Evolutionary conservation across 176 grass and related monocot genomes (phyloP).

Genomic region (Tillandsia leiboldiana): DNA sequence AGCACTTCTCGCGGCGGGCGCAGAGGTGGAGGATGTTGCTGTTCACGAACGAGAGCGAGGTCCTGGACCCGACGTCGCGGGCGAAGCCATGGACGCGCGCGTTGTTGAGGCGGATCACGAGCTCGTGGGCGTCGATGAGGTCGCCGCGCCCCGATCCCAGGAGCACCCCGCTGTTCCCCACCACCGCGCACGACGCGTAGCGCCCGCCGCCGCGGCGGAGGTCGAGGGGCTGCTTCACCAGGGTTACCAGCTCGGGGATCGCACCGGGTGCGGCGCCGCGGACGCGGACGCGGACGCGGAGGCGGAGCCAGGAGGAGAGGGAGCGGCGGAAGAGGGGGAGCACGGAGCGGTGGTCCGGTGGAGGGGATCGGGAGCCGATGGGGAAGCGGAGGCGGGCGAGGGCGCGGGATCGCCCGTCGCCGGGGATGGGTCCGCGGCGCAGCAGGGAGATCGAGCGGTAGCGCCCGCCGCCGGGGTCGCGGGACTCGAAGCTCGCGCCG

Average conservation of each 20-base stretch:
- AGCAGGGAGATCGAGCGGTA: constrained; percentile 18
- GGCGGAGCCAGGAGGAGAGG: constrained; percentile 14
- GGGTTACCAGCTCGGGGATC: constrained; percentile 12
- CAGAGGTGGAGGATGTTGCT: constrained; percentile 67
- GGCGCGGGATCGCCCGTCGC: neutral
- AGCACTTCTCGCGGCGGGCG: constrained; percentile 20
- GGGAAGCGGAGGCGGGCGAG: constrained; percentile 21
- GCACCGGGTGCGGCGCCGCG: neutral
- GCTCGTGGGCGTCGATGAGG: constrained; percentile 58
- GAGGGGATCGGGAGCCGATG: neutral
- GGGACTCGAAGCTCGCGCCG: constrained; percentile 7
- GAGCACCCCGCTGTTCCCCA: constrained; percentile 72
- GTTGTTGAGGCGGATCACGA: constrained; percentile 81
- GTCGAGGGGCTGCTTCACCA: constrained; percentile 24
- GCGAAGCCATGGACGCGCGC: constrained; percentile 32
- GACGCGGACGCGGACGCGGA: neutral
- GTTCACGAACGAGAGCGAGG: constrained; percentile 69
- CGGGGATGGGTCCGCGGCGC: neutral
- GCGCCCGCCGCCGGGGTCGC: constrained; percentile 6
- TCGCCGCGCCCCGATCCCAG: constrained; percentile 35
- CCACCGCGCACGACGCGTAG: constrained; percentile 52
- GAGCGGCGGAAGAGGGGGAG: constrained; percentile 20
- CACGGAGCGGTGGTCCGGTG: constrained; percentile 10
- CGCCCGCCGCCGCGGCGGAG: constrained; percentile 6
- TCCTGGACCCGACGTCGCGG: constrained; percentile 46